phyloP scores from a whole-genome alignment of 768 basidiomycete species.

The Cystobasidium onofrii region DNA sequence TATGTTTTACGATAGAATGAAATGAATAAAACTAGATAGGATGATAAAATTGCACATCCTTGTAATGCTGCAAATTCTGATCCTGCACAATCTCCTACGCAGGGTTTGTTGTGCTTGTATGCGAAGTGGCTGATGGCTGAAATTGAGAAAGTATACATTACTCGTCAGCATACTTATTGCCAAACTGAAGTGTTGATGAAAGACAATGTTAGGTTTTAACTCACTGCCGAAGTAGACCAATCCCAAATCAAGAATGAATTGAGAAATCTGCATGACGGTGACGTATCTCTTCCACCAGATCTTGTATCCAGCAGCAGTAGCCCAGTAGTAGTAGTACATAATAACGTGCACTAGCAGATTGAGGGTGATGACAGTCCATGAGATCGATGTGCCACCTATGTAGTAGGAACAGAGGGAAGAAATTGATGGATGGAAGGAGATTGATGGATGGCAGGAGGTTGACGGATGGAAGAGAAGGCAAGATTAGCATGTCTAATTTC shows the following conservation, averaged over 20 bases:
- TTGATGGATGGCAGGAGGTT: too few relatives aligned
- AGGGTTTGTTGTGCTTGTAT: conserved; percentile 59
- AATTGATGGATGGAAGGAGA: not conserved
- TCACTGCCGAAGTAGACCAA: conserved; percentile 89
- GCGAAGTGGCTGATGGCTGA: conserved; percentile 73
- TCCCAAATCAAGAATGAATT: conserved; percentile 85
- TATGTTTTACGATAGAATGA: conserved; percentile 42
- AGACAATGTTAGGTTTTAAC: conserved; percentile 48
- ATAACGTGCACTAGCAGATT: conserved; percentile 90
- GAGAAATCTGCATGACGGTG: conserved; percentile 90
- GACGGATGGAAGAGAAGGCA: not conserved
- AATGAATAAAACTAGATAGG: conserved; percentile 90
- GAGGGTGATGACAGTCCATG: conserved; percentile 87
- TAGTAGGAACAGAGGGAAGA: not conserved
- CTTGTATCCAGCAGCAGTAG: conserved; percentile 88
- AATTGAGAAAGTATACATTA: too few relatives aligned
- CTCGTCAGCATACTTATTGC: too few relatives aligned
- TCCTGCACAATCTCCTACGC: conserved; percentile 73
- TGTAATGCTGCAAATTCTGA: conserved; percentile 78
- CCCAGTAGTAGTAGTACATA: conserved; percentile 97
- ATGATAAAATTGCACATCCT: conserved; percentile 77
- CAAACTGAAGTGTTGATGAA: conserved; percentile 29
- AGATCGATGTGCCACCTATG: conserved; percentile 71
- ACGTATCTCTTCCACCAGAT: conserved; percentile 99
- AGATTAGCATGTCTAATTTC: too few relatives aligned